These are phyloP conservation scores for Ceratocystis huliohia DNA, from an alignment of 2,329 filamentous ascomycete species.

Conservation along the genomic window DNA sequence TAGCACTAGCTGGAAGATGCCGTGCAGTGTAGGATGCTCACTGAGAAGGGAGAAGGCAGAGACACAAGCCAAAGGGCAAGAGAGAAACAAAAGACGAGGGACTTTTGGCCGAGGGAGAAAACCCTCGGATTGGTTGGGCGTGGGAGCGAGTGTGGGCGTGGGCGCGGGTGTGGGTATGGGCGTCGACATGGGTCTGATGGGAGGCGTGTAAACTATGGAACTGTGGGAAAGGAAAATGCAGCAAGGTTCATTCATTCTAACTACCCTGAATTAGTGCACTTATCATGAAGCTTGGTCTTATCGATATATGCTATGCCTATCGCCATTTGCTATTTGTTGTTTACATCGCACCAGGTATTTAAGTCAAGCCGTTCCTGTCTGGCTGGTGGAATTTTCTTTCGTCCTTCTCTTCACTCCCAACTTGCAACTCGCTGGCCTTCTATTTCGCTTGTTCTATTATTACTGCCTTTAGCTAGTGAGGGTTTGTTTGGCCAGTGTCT, in stretches of 20 bases:
- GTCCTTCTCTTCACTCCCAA: not conserved
- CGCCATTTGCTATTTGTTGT: not conserved
- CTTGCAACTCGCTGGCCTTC: not conserved
- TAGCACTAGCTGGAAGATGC: not conserved
- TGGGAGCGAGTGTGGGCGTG: not conserved
- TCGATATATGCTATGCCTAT: too few species aligned
- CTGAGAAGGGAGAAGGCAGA: not conserved
- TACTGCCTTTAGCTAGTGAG: not conserved
- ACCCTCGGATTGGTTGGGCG: not conserved
- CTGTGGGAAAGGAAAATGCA: not conserved
- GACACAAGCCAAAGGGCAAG: not conserved
- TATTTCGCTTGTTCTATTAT: slow-evolving; percentile 5
- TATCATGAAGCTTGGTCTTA: not conserved
- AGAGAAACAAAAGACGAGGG: not conserved
- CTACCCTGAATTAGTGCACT: not conserved
- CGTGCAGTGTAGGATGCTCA: too few species aligned
- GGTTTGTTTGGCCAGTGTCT: slow-evolving; percentile 7
- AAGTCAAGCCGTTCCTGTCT: not conserved
- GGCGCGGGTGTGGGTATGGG: not conserved
- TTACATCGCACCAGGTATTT: not conserved
- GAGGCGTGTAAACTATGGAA: not conserved
- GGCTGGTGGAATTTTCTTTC: not conserved
- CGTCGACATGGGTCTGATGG: not conserved
- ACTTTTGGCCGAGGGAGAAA: not conserved
- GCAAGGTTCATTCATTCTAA: too few species aligned